These are phyloP conservation scores for Candida manassasensis DNA, from an alignment of 805 yeast genomes.

Conservation along the genomic window DNA sequence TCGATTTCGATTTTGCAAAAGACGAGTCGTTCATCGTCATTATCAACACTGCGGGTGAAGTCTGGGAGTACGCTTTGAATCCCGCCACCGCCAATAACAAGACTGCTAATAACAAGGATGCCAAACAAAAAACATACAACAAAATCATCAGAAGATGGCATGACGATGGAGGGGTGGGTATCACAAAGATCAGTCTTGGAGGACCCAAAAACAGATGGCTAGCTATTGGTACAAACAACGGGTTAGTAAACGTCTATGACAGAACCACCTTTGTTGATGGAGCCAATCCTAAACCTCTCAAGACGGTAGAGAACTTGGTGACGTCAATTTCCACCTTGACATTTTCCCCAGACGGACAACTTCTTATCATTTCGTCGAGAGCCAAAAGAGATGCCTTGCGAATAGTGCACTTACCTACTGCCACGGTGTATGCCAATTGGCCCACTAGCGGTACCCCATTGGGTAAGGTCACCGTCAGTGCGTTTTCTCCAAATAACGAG, in stretches of 20 bases:
- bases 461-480: conserved; percentile 82
- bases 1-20: conserved; percentile 69
- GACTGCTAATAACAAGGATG: conserved; percentile 5
- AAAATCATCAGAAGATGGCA: conserved; percentile 66
- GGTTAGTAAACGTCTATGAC: conserved; percentile 86
- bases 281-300: conserved; percentile 45
- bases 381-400: conserved; percentile 82
- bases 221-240: conserved; percentile 86
- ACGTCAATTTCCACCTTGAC: conserved; percentile 70
- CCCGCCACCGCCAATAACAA: no score
- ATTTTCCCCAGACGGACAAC: conserved; percentile 85
- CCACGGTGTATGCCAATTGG: conserved; percentile 89
- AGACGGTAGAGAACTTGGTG: conserved; percentile 70
- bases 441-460: conserved; percentile 96
- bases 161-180: conserved; percentile 81
- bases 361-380: conserved; percentile 79
- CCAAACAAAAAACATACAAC: conserved; percentile 17
- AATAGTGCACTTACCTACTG: conserved; percentile 81
- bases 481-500: conserved; percentile 76
- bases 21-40: conserved; percentile 46
- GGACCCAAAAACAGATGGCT: conserved; percentile 70
- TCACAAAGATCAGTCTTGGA: conserved; percentile 72
- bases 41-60: conserved; percentile 75
- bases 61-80: conserved; percentile 69
- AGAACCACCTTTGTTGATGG: conserved; percentile 27